Evolutionary conservation across 805 yeast genomes (phyloP).

Genomic region (Yarrowia sp.): DNA sequence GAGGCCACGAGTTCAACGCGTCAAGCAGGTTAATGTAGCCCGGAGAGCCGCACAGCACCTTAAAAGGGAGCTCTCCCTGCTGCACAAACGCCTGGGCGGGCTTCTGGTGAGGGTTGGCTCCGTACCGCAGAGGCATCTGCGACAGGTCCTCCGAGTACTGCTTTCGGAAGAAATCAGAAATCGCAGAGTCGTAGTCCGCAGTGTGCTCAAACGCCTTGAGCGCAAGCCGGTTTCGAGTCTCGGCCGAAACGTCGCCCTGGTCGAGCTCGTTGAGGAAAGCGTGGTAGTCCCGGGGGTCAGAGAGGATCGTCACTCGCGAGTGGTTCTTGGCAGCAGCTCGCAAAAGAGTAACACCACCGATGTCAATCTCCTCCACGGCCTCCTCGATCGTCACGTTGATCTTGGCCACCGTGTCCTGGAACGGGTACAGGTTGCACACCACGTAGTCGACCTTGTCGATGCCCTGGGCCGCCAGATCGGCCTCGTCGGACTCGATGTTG

Average conservation of each 20-base stretch:
- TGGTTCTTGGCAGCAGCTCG: constrained; percentile 99
- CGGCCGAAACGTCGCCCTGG: constrained; percentile 66
- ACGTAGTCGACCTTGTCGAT: constrained; percentile 96
- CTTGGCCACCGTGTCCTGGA: constrained; percentile 94
- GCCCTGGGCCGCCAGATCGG: constrained; percentile 82
- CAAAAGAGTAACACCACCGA: constrained; percentile 95
- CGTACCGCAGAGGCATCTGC: constrained; percentile 94
- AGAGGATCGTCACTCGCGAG: constrained; percentile 88
- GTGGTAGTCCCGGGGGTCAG: constrained; percentile 93
- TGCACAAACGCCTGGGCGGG: constrained; percentile 96
- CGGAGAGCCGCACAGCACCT: constrained; percentile 91
- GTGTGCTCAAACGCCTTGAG: constrained; percentile 98
- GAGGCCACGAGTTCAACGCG: constrained; percentile 98
- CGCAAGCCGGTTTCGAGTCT: constrained; percentile 78
- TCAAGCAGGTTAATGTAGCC: constrained; percentile 96
- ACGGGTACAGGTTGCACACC: constrained; percentile 96
- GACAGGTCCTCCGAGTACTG: constrained; percentile 86
- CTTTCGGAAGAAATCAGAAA: constrained; percentile 95
- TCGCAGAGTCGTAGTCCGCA: constrained; percentile 94
- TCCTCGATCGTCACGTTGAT: constrained; percentile 93
- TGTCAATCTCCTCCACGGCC: constrained; percentile 98
- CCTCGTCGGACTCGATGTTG: constrained; percentile 84
- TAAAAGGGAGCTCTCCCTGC: constrained; percentile 87
- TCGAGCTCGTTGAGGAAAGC: constrained; percentile 78
- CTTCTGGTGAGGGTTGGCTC: constrained; percentile 98